Evolutionary conservation across 2,329 filamentous ascomycete species (phyloP), one percentile per base, ranked within the genome.

Genomic region (Microcera coccophila): DNA sequence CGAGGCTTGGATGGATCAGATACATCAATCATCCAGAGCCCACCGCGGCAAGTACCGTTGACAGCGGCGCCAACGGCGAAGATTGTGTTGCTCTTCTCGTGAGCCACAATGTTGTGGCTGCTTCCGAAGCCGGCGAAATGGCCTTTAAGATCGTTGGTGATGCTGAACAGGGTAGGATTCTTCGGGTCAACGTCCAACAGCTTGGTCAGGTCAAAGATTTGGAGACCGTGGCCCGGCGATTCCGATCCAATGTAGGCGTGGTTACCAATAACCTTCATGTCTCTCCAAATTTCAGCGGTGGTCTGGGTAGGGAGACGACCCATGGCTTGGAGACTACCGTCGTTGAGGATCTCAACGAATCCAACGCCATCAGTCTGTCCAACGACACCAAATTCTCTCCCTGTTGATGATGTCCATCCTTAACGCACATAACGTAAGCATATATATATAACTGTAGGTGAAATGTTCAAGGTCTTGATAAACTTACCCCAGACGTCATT

Each of bases 161-260:
- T n/a, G n/a, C n/a, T n/a, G n/a, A n/a, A n/a, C n/a, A n/a, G n/a
- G n/a, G n/a, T n/a, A n/a, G n/a, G n/a, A n/a, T n/a, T n/a, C n/a
- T n/a, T n/a, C n/a, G n/a, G 26, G 26, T 12, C 62, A 35, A 75
- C 53, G 18, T 60, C 59, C 22, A 73, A 58, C 3, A 79, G 67
- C 66, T 63, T 81, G 53, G 66, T 75, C 69, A 82, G 70, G 57
- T 84, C 79, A 50, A 84, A 84, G 57, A 83, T 74, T 58, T 84
- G 80, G 18, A 84, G 69, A 37, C 76, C 75, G 55, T 83, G 79
- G 41, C 64, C 59, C 5, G 52, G 47, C 1, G 75, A 71, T 50
- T 71, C 68, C 32, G 63, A 62, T 7, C 68, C 68, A 22, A 71
- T 67, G 45, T 69, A 62, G 45, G 55, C 59, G 39, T 57, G 54